Evolutionary conservation across 495 filamentous ascomycete species (phyloP).

Genomic region (Penicillium simplicissimum): DNA sequence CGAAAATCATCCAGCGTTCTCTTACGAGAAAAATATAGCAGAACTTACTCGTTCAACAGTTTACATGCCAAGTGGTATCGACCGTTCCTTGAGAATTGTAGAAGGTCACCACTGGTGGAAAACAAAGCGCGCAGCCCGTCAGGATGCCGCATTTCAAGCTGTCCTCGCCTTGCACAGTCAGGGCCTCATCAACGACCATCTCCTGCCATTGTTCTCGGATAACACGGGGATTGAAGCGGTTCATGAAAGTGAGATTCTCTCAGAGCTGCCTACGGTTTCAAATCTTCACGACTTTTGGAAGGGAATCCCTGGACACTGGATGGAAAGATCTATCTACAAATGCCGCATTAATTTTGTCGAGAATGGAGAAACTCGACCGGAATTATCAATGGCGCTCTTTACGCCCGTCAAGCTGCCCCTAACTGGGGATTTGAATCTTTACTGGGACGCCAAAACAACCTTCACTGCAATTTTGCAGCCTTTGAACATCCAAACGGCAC

Average conservation of each 20-base stretch:
- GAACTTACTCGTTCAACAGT: slow-evolving; percentile 35
- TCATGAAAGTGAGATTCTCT: not conserved
- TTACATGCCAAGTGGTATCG: slow-evolving; percentile 65
- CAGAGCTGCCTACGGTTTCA: not conserved
- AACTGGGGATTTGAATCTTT: not conserved
- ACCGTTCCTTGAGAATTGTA: slow-evolving; percentile 55
- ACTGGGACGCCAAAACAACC: not conserved
- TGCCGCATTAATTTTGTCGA: slow-evolving; percentile 1
- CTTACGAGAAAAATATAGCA: not conserved
- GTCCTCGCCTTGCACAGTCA: slow-evolving; percentile 63
- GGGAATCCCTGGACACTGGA: slow-evolving; percentile 1
- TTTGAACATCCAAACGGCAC: not conserved
- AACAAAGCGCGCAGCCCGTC: slow-evolving; percentile 67
- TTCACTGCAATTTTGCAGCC: slow-evolving; percentile 1
- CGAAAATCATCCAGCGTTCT: not conserved
- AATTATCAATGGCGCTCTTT: slow-evolving; percentile 4
- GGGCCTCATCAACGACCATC: slow-evolving; percentile 68
- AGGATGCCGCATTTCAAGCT: slow-evolving; percentile 79
- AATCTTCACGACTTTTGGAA: slow-evolving; percentile 4
- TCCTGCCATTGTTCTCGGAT: slow-evolving; percentile 53
- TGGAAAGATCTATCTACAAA: slow-evolving; percentile 1
- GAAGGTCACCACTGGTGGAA: slow-evolving; percentile 53
- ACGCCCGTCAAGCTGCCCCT: slow-evolving; percentile 4
- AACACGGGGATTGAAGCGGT: not conserved
- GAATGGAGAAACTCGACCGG: slow-evolving; percentile 2